Percentiles rank a stretch among this genome's conserved stretches.
These are phyloP conservation scores for Uncinocarpus reesii DNA, from an alignment of 2,329 filamentous ascomycete genomes.

Conservation along the genomic window DNA sequence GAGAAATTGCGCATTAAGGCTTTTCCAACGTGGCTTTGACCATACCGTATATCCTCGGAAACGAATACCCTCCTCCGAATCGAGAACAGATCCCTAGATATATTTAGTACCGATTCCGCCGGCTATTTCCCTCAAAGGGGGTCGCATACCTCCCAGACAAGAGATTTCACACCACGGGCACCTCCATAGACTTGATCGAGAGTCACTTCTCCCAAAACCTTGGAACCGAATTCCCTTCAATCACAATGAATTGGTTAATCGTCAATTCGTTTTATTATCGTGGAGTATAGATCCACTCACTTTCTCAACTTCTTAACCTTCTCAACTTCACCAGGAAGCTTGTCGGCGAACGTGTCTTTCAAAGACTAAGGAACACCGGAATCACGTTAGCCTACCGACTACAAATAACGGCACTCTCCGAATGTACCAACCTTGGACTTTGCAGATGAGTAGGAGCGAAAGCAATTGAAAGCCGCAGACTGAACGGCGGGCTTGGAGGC, in stretches of 20 bases:
- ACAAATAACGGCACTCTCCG: conserved; percentile 13
- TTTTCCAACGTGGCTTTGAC: conserved; percentile 5
- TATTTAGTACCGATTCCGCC: conserved; percentile 6
- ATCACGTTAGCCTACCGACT: conserved; percentile 16
- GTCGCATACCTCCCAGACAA: conserved; percentile 74
- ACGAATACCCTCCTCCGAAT: conserved; percentile 97
- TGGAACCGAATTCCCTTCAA: conserved; percentile 79
- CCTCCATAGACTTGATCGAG: conserved; percentile 99
- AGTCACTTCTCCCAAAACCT: conserved; percentile 93
- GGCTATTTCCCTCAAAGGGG: not conserved
- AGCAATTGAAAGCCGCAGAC: conserved; percentile 64
- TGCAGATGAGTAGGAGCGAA: conserved; percentile 77
- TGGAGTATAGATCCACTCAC: conserved; percentile 40
- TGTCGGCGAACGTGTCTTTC: conserved; percentile 96
- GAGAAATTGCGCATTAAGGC: conserved; percentile 18
- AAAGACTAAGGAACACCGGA: conserved; percentile 61
- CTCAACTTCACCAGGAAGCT: conserved; percentile 92
- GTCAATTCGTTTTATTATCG: not conserved
- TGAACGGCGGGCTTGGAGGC: conserved; percentile 58
- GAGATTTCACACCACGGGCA: conserved; percentile 95
- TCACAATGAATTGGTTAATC: conserved; percentile 7
- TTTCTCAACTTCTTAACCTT: conserved; percentile 98
- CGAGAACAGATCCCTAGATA: conserved; percentile 71
- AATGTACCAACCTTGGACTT: conserved; percentile 65
- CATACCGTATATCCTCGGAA: conserved; percentile 90